phyloP scores from a whole-genome alignment of 2,329 filamentous ascomycete genomes.

The Emmonsiellopsis sp. region DNA sequence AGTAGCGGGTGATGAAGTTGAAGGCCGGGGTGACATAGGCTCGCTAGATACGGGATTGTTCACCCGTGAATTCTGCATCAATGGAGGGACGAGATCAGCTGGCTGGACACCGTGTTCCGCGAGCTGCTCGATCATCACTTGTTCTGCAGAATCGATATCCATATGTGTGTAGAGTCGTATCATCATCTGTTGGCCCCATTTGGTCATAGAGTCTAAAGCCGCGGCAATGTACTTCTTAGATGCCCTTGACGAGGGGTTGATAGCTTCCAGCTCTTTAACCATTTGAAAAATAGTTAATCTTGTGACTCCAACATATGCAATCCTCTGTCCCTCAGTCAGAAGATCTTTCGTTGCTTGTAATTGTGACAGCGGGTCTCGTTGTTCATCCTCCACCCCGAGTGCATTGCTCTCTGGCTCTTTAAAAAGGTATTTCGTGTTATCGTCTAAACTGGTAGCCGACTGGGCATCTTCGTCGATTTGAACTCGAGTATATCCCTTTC shows the following conservation, averaged over 20 bases:
- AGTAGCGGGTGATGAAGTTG: slow-evolving; percentile 28
- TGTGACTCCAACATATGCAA: slow-evolving; percentile 89
- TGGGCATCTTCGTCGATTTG: slow-evolving; percentile 89
- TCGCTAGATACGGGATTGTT: slow-evolving; percentile 75
- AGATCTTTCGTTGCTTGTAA: slow-evolving; percentile 94
- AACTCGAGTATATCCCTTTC: slow-evolving; percentile 93
- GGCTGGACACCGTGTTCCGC: slow-evolving; percentile 85
- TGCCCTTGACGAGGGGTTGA: slow-evolving; percentile 47
- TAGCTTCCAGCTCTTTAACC: slow-evolving; percentile 55
- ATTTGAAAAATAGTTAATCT: slow-evolving; percentile 73
- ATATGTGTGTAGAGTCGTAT: slow-evolving; percentile 88
- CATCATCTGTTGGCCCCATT: slow-evolving; percentile 99
- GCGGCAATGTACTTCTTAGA: slow-evolving; percentile 64
- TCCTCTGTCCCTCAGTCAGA: slow-evolving; percentile 86
- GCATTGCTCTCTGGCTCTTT: slow-evolving; percentile 61
- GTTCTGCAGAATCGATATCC: slow-evolving; percentile 81
- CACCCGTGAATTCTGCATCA: slow-evolving; percentile 88
- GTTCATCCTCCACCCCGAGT: slow-evolving; percentile 60
- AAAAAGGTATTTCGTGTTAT: slow-evolving; percentile 94
- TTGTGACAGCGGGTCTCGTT: slow-evolving; percentile 78
- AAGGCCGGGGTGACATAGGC: slow-evolving; percentile 25
- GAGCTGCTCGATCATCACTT: slow-evolving; percentile 98
- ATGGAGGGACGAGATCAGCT: slow-evolving; percentile 68
- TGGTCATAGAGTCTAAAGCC: slow-evolving; percentile 69
- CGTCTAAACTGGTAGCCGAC: slow-evolving; percentile 91